These are phyloP conservation scores for Omphalotus guepiniiformis DNA, from an alignment of 768 basidiomycete species.

Conservation along the genomic window DNA sequence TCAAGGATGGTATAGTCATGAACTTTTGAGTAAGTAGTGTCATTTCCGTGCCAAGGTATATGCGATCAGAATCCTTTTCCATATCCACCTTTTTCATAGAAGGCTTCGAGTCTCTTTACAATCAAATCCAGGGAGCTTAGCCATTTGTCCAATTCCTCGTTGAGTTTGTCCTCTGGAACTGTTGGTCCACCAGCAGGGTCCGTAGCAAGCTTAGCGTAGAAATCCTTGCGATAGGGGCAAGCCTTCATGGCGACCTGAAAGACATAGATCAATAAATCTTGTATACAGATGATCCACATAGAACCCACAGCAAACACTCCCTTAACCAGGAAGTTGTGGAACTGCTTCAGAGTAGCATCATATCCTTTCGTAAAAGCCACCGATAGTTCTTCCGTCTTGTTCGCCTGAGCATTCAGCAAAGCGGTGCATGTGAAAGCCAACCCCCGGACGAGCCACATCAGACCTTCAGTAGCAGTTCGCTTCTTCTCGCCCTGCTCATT, in stretches of 20 bases:
- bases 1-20: no score
- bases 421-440: slow-evolving; percentile 86
- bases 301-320: slow-evolving; percentile 52
- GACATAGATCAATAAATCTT: background rate
- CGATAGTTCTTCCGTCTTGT: slow-evolving; percentile 61
- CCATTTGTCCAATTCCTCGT: slow-evolving; percentile 61
- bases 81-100: slow-evolving; percentile 58
- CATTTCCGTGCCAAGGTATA: background rate
- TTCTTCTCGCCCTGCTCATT: slow-evolving; percentile 89
- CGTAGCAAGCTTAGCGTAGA: slow-evolving; percentile 62
- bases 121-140: slow-evolving; percentile 56
- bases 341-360: slow-evolving; percentile 73
- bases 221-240: slow-evolving; percentile 61
- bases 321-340: slow-evolving; percentile 77
- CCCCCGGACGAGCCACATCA: slow-evolving; percentile 92
- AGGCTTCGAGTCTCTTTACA: slow-evolving; percentile 49
- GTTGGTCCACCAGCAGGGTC: slow-evolving; percentile 50
- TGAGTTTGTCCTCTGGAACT: slow-evolving; percentile 45
- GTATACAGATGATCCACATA: background rate
- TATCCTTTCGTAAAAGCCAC: slow-evolving; percentile 80
- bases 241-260: slow-evolving; percentile 59
- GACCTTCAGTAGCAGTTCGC: slow-evolving; percentile 81
- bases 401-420: slow-evolving; percentile 64
- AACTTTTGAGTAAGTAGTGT: no score
- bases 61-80: slow-evolving; percentile 41